Evolutionary conservation across 2,329 filamentous ascomycete genomes (phyloP).

Genomic region (Colletotrichum sidae): DNA sequence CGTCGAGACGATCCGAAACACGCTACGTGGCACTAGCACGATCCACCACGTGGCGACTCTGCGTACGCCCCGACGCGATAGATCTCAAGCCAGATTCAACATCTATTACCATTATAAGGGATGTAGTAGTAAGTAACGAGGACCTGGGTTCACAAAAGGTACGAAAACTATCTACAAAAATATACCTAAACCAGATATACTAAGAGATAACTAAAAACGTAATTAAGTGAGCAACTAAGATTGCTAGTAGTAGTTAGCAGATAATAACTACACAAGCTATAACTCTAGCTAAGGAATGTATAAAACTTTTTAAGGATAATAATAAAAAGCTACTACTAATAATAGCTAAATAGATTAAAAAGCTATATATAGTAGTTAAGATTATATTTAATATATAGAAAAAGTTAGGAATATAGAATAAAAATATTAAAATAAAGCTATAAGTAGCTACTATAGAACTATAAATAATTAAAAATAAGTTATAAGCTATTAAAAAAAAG

Average conservation of each 20-base stretch:
- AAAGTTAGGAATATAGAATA: no score
- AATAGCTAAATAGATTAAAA: no score
- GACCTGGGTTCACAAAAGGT: neutral
- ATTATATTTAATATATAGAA: no score
- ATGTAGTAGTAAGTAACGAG: neutral
- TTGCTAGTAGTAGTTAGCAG: neutral
- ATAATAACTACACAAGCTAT: neutral
- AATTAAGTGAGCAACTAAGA: neutral
- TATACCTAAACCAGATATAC: neutral
- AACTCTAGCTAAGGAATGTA: neutral
- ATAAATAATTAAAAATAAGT: no score
- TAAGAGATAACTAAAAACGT: neutral
- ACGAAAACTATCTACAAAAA: slow-evolving; percentile 1
- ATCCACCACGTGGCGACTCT: slow-evolving; percentile 7
- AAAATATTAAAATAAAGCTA: no score
- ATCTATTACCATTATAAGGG: slow-evolving; percentile 1
- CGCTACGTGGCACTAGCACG: no score
- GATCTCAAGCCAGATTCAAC: slow-evolving; percentile 6
- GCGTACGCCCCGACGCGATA: neutral
- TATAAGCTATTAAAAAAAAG: no score
- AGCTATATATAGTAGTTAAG: no score
- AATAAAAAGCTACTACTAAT: no score
- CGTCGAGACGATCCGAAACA: no score
- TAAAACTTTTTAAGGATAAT: no score
- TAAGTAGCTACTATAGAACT: no score